Evolutionary conservation across 2,329 filamentous ascomycete genomes (phyloP).

Genomic region (Ambrosiella xylebori): DNA sequence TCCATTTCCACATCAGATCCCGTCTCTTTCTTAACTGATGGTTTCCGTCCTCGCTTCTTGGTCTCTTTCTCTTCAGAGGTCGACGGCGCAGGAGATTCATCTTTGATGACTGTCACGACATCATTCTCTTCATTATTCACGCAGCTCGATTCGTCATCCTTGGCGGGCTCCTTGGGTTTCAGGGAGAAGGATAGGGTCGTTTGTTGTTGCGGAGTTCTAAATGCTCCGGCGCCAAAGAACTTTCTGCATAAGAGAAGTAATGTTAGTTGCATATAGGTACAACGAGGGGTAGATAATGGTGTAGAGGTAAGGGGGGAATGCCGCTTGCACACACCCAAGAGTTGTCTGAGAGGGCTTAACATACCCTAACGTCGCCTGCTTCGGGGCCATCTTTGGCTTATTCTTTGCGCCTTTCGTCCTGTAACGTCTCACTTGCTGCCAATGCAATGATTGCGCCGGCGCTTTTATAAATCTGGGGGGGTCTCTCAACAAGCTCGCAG

Average conservation of each 20-base stretch:
- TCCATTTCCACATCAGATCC: conserved; percentile 16
- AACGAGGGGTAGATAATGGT: not conserved
- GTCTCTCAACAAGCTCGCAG: no score
- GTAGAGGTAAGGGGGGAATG: not conserved
- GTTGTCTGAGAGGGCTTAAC: conserved; percentile 58
- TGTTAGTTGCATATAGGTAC: not conserved
- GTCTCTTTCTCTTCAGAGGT: conserved; percentile 16
- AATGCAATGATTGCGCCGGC: no score
- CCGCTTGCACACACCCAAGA: conserved; percentile 42
- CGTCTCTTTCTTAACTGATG: conserved; percentile 18
- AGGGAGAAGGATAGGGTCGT: conserved; percentile 62
- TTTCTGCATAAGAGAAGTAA: conserved; percentile 39
- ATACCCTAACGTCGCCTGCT: conserved; percentile 80
- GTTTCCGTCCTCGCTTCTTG: conserved; percentile 19
- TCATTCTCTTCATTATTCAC: not conserved
- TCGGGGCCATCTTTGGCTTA: conserved; percentile 28
- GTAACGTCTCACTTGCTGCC: no score
- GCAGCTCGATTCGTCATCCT: not conserved
- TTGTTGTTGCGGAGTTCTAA: conserved; percentile 45
- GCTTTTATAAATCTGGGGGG: no score
- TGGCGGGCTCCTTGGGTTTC: conserved; percentile 24
- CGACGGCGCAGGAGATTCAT: conserved; percentile 11
- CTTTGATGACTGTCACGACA: conserved; percentile 16
- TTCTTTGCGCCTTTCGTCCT: not conserved
- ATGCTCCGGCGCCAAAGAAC: conserved; percentile 58